Evolutionary conservation across 768 basidiomycete genomes (phyloP).

Genomic region (Lentinula sp.): DNA sequence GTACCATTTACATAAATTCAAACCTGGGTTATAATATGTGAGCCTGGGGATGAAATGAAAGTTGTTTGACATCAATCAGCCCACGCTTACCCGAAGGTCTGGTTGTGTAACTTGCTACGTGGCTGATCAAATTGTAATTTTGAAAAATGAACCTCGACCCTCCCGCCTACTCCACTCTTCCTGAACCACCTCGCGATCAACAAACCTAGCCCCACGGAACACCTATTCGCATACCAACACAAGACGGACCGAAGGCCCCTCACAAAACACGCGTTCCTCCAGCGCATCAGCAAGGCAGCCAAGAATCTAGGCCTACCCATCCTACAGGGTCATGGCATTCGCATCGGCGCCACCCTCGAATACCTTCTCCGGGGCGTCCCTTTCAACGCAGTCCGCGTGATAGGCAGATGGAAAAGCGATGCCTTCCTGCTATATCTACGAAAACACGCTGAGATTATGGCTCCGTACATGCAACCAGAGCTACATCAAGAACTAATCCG

Average conservation of each 20-base stretch:
- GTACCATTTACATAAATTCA: no score
- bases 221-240: no score
- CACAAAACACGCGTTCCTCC: constrained; percentile 16
- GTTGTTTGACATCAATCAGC: no score
- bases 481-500: constrained; percentile 4
- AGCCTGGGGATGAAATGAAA: no score
- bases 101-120: no score
- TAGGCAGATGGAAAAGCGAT: constrained; percentile 18
- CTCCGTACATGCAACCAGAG: constrained; percentile 13
- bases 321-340: constrained; percentile 19
- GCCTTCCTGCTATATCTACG: constrained; percentile 15
- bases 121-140: no score
- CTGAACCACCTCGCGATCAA: constrained; percentile 22
- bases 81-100: no score
- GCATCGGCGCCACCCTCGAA: constrained; percentile 19
- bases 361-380: constrained; percentile 18
- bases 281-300: constrained; percentile 5
- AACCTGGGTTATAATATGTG: no score
- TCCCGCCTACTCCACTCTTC: no score
- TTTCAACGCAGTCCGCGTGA: constrained; percentile 16
- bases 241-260: constrained; percentile 10
- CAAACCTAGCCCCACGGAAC: not conserved
- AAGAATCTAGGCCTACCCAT: not conserved
- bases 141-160: no score
- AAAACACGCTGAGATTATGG: constrained; percentile 15